Evolutionary conservation across 345 rosid genomes (phyloP).

Genomic region (Gossypium mustelinum): DNA sequence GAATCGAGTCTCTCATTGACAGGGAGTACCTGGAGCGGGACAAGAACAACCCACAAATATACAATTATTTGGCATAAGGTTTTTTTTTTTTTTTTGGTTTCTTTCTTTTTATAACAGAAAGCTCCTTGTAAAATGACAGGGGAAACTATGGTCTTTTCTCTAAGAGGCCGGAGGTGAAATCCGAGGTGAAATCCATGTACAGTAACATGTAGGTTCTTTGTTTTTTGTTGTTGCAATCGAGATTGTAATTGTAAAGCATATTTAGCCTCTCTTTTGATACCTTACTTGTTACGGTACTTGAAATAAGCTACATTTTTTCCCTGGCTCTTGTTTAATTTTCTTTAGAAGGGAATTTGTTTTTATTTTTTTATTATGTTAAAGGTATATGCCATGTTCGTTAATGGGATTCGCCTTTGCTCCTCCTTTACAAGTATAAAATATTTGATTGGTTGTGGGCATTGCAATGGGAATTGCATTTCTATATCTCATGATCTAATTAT

Average conservation of each 20-base stretch:
- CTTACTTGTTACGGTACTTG: background rate
- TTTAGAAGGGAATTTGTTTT: background rate
- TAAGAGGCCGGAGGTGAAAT: slow-evolving; percentile 10
- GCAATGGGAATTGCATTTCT: no score
- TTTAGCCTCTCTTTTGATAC: slow-evolving; percentile 16
- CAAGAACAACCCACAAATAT: slow-evolving; percentile 94
- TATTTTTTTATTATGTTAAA: no score
- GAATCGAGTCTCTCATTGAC: slow-evolving; percentile 92
- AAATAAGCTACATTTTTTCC: background rate
- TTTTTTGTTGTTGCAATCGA: slow-evolving; percentile 11
- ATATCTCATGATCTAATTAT: no score
- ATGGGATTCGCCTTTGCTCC: no score
- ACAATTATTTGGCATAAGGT: slow-evolving; percentile 83
- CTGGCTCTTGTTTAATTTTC: background rate
- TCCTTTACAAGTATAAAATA: background rate
- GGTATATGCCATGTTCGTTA: no score
- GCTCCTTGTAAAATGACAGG: slow-evolving; percentile 20
- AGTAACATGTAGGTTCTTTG: slow-evolving; percentile 23
- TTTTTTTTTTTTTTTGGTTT: background rate
- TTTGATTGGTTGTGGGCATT: background rate
- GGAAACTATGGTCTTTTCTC: slow-evolving; percentile 11
- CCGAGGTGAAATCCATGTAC: slow-evolving; percentile 35
- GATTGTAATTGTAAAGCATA: slow-evolving; percentile 36
- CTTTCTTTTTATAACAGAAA: background rate
- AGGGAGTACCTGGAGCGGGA: slow-evolving; percentile 98